Evolutionary conservation across 108 stramenopile genomes (phyloP), one percentile per base, ranked within the genome.

Genomic region (Cyclotella cryptica): DNA sequence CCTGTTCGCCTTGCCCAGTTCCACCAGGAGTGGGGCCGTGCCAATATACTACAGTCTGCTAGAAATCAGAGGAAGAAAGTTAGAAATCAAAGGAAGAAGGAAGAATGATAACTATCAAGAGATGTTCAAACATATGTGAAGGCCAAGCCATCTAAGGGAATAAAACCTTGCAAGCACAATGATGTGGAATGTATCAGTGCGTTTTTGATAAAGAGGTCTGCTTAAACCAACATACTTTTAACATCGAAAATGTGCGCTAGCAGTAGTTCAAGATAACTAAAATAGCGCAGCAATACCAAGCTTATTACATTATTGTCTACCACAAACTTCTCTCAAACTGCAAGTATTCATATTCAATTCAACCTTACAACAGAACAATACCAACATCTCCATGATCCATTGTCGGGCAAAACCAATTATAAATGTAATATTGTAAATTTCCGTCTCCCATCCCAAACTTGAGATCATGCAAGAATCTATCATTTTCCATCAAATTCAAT

Each of bases 371-470:
- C 64, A 99, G 78, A 29, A 99, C 98, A 11, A 99, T 80, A 11
- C 98, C 99, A 13, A 98, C 91, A 35, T 98, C 95, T 26, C 69
- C 51, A 12, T 97, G 69, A 63, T 87, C 71, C 89, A 99, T 96
- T 35, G 66, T 84, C 1, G 91, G 91, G 72, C 90, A 93, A 64
- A 78, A 88, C 98, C 98, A 99, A 83, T 99, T 99, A 95, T 98
- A 99, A 26, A 99, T 85, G 85, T 99, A 99, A 87, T 99, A 99
- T 83, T 99, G 98, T 24, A 99, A 84, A 70, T 92, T 89, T 28
- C 99, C 99, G 78, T 99, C 99, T 11, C 99, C 99, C 79, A 88
- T 88, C 39, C 99, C 99, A 81, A 99, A 99, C 72, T 96, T 94
- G 59, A 99, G 91, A 35, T 96, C 96, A 63, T 87, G 73, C 78